A percentile compares a stretch with the other conserved stretches of the same genome.
These are phyloP conservation scores for Neodidymelliopsis sp. DNA, from an alignment of 2,329 filamentous ascomycete genomes.

Conservation along the genomic window DNA sequence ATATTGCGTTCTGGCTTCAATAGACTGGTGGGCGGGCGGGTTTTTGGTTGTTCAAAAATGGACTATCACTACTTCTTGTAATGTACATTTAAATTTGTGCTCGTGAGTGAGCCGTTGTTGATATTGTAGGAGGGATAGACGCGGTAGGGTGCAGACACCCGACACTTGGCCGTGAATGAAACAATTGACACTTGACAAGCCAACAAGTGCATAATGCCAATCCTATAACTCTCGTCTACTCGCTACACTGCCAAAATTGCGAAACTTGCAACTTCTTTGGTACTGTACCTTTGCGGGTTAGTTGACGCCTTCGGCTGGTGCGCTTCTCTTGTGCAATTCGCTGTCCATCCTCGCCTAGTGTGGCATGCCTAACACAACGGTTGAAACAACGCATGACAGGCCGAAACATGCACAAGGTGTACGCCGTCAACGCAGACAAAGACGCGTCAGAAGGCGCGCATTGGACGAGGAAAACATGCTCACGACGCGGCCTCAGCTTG, in stretches of 20 bases:
- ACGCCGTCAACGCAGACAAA: background rate
- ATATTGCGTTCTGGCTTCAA: conserved; percentile 5
- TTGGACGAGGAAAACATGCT: conserved; percentile 6
- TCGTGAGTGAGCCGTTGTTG: conserved; percentile 13
- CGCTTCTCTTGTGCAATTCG: conserved; percentile 2
- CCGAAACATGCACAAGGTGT: conserved; percentile 10
- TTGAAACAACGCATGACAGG: conserved; percentile 18
- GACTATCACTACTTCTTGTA: conserved; percentile 21
- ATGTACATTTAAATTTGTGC: conserved; percentile 20
- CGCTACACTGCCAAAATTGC: conserved; percentile 5
- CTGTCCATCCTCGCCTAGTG: conserved; percentile 11
- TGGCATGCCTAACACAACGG: conserved; percentile 8
- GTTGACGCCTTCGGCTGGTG: conserved; percentile 6
- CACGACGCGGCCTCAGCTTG: background rate
- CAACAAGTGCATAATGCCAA: conserved; percentile 12
- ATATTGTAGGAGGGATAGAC: conserved; percentile 6
- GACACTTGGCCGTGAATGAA: conserved; percentile 6
- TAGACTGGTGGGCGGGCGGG: conserved; percentile 14
- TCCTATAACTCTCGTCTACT: conserved; percentile 11
- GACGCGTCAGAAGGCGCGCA: conserved; percentile 8
- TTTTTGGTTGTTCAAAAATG: conserved; percentile 4
- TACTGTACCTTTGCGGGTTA: background rate
- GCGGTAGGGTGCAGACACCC: conserved; percentile 6
- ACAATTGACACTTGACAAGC: conserved; percentile 9
- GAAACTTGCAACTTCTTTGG: background rate